These are phyloP conservation scores for Phaffomyces opuntiae DNA, from an alignment of 805 yeast genomes.

Conservation along the genomic window DNA sequence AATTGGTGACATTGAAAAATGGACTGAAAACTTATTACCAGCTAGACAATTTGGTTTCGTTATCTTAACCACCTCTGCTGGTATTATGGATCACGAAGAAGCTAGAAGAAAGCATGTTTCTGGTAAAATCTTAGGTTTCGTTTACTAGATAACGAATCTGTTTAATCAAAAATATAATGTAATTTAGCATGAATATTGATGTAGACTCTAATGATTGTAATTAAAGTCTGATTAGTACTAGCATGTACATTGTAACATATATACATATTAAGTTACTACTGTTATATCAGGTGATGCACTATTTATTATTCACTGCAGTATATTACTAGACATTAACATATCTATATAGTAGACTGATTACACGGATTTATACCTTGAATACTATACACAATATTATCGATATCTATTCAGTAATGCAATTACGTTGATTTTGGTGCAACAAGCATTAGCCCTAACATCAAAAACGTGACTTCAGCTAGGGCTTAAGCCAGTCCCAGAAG, in stretches of 20 bases:
- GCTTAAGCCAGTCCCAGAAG: not conserved
- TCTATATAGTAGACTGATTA: too few species aligned
- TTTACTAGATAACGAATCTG: constrained; percentile 48
- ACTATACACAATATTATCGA: too few species aligned
- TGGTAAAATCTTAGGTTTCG: constrained; percentile 98
- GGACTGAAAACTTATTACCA: constrained; percentile 98
- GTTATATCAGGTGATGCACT: too few species aligned
- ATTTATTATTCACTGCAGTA: too few species aligned
- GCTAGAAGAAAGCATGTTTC: constrained; percentile 99
- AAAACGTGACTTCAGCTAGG: too few species aligned
- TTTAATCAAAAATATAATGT: constrained; percentile 6
- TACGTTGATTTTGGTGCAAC: too few species aligned
- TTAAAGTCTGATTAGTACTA: too few species aligned
- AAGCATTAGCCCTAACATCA: too few species aligned
- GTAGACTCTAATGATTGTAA: not conserved
- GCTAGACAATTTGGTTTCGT: constrained; percentile 99
- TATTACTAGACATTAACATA: too few species aligned
- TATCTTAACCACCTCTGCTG: constrained; percentile 97
- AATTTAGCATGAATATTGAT: constrained; percentile 5
- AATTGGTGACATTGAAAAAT: constrained; percentile 91
- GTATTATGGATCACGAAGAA: constrained; percentile 99
- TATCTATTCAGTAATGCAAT: too few species aligned
- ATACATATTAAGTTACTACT: not conserved
- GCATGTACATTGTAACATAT: too few species aligned
- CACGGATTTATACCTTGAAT: too few species aligned